Conservation (phyloP, 2,329 filamentous ascomycete species). For the Drechslerella coelobrocha region DNA sequence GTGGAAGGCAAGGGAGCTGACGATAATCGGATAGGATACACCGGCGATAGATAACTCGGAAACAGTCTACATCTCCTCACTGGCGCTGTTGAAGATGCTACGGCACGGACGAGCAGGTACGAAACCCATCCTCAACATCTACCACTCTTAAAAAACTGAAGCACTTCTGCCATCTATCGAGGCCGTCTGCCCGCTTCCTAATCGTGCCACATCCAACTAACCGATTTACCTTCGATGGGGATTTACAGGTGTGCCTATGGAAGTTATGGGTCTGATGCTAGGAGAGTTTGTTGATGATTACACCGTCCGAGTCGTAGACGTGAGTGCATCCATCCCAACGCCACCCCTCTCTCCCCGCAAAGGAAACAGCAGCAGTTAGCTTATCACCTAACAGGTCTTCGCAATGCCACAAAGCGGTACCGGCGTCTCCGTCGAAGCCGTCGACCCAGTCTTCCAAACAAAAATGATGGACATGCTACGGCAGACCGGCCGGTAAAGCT, state of each 20-base stretch:
- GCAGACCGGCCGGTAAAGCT: slow-evolving; percentile 83
- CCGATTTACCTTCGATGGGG: too few species aligned
- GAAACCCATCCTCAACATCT: slow-evolving; percentile 1
- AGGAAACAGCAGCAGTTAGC: background rate
- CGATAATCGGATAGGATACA: slow-evolving; percentile 70
- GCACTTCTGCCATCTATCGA: too few species aligned
- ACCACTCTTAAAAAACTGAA: too few species aligned
- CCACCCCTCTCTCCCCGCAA: background rate
- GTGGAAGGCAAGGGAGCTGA: background rate
- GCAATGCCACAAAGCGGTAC: slow-evolving; percentile 99
- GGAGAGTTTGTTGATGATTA: slow-evolving; percentile 99
- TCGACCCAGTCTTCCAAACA: slow-evolving; percentile 97
- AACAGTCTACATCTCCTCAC: slow-evolving; percentile 98
- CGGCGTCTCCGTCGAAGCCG: slow-evolving; percentile 95
- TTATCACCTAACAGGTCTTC: slow-evolving; percentile 66
- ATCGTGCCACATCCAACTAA: too few species aligned
- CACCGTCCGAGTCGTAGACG: slow-evolving; percentile 96
- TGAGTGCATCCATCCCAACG: slow-evolving; percentile 16
- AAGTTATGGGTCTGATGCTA: slow-evolving; percentile 99
- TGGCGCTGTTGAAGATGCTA: slow-evolving; percentile 97
- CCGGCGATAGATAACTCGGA: slow-evolving; percentile 97
- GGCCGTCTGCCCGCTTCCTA: too few species aligned
- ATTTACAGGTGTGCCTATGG: slow-evolving; percentile 88
- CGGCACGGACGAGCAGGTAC: slow-evolving; percentile 84
- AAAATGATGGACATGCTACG: slow-evolving; percentile 99